A percentile compares a stretch with the other conserved stretches of the same genome.
phyloP scores from a whole-genome alignment of 208 protist genomes.

The Herpetomonas samuelpessoai region DNA sequence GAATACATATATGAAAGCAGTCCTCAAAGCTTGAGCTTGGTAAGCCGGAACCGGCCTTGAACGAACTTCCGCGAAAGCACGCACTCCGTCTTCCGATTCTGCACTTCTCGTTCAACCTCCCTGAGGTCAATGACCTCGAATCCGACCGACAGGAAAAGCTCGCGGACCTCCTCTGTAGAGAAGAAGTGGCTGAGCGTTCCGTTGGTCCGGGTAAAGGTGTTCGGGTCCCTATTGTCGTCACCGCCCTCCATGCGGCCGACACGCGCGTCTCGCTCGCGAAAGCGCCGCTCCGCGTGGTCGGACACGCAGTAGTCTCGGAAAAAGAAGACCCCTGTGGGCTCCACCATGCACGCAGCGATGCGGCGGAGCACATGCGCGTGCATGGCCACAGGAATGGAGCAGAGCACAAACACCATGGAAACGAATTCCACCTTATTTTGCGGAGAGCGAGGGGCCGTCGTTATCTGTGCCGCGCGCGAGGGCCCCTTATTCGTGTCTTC shows the following conservation, averaged over 20 bases:
- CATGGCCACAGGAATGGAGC: constrained; percentile 76
- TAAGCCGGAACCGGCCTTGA: constrained; percentile 68
- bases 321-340: constrained; percentile 72
- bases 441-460: not conserved
- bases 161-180: constrained; percentile 49
- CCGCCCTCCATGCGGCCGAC: not conserved
- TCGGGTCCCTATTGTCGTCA: constrained; percentile 7
- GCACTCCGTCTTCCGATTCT: constrained; percentile 62
- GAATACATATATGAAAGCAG: constrained; percentile 4
- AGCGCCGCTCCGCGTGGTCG: constrained; percentile 80
- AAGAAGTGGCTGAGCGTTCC: constrained; percentile 91
- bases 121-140: constrained; percentile 52
- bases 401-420: constrained; percentile 95
- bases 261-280: constrained; percentile 17
- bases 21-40: too few species aligned
- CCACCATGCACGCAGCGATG: constrained; percentile 54
- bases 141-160: constrained; percentile 49
- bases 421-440: constrained; percentile 52
- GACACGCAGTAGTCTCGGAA: constrained; percentile 86
- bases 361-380: constrained; percentile 52
- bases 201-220: constrained; percentile 79
- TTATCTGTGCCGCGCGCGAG: not conserved
- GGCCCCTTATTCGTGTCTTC: too few species aligned
- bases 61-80: constrained; percentile 65
- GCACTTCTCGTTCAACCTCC: constrained; percentile 70